Base-by-base conservation (phyloP, 2,329 filamentous ascomycete genomes). In the Ascochyta fabae region DNA sequence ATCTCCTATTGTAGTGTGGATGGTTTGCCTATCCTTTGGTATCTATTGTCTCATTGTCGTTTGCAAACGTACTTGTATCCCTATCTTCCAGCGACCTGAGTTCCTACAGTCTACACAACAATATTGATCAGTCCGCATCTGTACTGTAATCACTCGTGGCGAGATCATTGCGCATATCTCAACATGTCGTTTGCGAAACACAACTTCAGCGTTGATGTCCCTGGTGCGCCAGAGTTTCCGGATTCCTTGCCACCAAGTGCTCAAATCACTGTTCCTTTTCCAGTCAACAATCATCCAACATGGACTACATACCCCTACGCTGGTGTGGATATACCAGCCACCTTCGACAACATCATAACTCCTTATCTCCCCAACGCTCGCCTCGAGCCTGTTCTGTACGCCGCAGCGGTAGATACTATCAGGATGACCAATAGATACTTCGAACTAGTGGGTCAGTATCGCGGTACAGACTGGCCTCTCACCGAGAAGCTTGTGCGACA, bases 381-480 rank as follows among this genome's bases (percentile, higher is more conserved):
- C 22, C n/a, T 16, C 12, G 26, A 46, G 16, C 46, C 52, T 13
- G 45, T 46, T 13, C 29, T 50, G 15, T 50, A 55, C 19, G 41
- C 43, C 3, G 47, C 52, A 12, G 46, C 46, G 1, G 23, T 46
- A 13, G 46, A 49, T 24, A 41, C 29, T 8, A 45, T 50, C 19
- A 46, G 52, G 12, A 16, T 46, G 19, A 44, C 52, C 13, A 50
- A 49, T n/a, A 24, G 38, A 13, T 55, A 34, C 46, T 50, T 55
- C 23, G 24, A 40, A 15, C 27, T 15, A 6, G 15, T 44, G 6
- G 27, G 22, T 13, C 44, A 16, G 3, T 48, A 55, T 24, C 26
- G 39, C 6, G n/a, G 16, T 6, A 38, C 35, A 19, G 19, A 22
- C 16, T 4, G 7, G 35, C 35, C 35, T 38, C 35, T 38, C 35